Conservation (phyloP, 78 protist species). For the Dictyostelium intermedium region DNA sequence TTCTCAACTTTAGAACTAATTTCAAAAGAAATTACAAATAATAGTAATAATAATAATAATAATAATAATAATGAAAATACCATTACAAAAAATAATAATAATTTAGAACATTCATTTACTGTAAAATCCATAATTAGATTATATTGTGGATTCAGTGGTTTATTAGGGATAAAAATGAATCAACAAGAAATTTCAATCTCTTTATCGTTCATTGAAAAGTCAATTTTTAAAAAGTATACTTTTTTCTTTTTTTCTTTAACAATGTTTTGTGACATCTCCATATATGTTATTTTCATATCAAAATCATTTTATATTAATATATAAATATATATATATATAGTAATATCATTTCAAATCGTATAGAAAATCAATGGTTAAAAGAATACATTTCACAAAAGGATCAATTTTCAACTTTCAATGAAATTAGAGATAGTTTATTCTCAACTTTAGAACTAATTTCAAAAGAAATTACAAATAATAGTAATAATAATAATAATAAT, state of each 20-base stretch:
- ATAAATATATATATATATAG: background rate
- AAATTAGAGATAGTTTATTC: conserved; percentile 31
- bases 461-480: background rate
- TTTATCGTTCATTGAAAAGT: background rate
- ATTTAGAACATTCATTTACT: background rate
- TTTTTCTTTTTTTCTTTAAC: no score
- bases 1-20: background rate
- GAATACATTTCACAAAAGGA: conserved; percentile 17
- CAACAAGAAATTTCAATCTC: conserved; percentile 20
- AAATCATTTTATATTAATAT: background rate
- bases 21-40: background rate
- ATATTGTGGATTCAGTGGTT: conserved; percentile 57
- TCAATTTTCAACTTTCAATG: conserved; percentile 2
- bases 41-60: background rate
- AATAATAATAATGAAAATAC: background rate
- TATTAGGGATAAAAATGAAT: conserved; percentile 51
- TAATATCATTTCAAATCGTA: conserved; percentile 34
- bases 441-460: background rate
- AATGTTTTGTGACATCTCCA: no score
- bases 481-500: background rate
- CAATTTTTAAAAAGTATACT: conserved; percentile 1
- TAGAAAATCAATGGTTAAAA: conserved; percentile 44
- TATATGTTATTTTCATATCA: no score
- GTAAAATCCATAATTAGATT: conserved; percentile 43
- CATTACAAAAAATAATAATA: background rate